Percentiles rank a stretch among this genome's conserved stretches.
Conservation (phyloP, 176 grass and related monocot species). For the Cenchrus fungigraminus region DNA sequence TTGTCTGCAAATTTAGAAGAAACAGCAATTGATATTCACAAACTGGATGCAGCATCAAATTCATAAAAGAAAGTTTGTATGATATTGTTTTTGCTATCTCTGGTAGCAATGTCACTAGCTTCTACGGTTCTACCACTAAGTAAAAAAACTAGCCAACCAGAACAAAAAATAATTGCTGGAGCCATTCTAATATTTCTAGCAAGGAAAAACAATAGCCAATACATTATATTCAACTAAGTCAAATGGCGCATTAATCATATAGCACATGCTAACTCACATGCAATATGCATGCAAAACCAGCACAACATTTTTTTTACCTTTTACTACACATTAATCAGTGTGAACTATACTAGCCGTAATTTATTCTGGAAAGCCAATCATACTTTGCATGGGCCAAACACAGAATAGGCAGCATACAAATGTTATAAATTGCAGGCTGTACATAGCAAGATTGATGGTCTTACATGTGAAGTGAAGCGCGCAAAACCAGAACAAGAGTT, state of each 20-base stretch:
- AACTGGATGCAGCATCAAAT: slow-evolving; percentile 13
- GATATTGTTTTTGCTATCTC: background rate
- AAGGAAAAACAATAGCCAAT: background rate
- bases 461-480: background rate
- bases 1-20: slow-evolving; percentile 66
- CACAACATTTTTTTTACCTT: background rate
- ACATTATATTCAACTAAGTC: background rate
- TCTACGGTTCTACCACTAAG: background rate
- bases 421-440: background rate
- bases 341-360: background rate
- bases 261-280: background rate
- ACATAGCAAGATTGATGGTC: background rate
- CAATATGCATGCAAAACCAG: background rate
- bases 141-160: background rate
- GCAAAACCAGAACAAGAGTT: too few relatives aligned
- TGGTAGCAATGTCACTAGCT: background rate
- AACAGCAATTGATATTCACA: background rate
- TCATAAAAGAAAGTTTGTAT: slow-evolving; percentile 20
- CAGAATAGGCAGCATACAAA: slow-evolving; percentile 3
- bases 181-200: background rate
- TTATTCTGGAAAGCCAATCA: background rate
- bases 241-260: background rate
- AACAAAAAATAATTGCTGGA: background rate
- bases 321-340: background rate
- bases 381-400: background rate